Evolutionary conservation across 768 basidiomycete species (phyloP).

Genomic region (Lactarius hatsudake): DNA sequence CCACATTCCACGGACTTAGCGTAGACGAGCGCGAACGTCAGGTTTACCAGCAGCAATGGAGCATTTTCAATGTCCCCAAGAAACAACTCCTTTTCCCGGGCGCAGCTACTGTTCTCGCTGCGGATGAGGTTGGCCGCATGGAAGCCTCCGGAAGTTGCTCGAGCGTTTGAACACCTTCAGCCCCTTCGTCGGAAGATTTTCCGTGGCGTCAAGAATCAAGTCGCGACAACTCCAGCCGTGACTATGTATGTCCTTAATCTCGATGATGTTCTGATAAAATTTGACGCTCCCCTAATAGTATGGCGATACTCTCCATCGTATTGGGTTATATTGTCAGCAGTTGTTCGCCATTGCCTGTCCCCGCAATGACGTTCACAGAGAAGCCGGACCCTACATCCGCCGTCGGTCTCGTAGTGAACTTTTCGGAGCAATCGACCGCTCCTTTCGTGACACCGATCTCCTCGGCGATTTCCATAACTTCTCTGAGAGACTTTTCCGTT

Average conservation of each 20-base stretch:
- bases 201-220: conserved; percentile 42
- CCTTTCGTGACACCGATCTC: conserved; percentile 20
- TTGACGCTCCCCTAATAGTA: conserved; percentile 39
- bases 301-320: conserved; percentile 68
- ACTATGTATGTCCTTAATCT: conserved; percentile 53
- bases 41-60: conserved; percentile 36
- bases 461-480: conserved; percentile 21
- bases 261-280: neutral
- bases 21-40: conserved; percentile 31
- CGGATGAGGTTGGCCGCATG: conserved; percentile 19
- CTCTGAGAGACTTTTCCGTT: conserved; percentile 19
- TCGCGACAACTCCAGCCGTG: conserved; percentile 55
- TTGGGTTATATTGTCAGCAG: conserved; percentile 48
- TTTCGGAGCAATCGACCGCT: conserved; percentile 8
- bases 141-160: conserved; percentile 22
- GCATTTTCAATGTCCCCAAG: conserved; percentile 30
- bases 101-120: conserved; percentile 31
- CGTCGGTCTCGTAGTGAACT: conserved; percentile 24
- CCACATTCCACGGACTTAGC: conserved; percentile 28
- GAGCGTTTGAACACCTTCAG: conserved; percentile 22
- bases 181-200: conserved; percentile 21
- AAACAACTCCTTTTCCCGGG: conserved; percentile 30
- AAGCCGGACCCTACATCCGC: conserved; percentile 7
- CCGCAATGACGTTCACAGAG: conserved; percentile 32
- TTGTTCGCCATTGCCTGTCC: conserved; percentile 35